phyloP scores from a whole-genome alignment of 176 grass and related monocot genomes.

The Aechmea fasciata region DNA sequence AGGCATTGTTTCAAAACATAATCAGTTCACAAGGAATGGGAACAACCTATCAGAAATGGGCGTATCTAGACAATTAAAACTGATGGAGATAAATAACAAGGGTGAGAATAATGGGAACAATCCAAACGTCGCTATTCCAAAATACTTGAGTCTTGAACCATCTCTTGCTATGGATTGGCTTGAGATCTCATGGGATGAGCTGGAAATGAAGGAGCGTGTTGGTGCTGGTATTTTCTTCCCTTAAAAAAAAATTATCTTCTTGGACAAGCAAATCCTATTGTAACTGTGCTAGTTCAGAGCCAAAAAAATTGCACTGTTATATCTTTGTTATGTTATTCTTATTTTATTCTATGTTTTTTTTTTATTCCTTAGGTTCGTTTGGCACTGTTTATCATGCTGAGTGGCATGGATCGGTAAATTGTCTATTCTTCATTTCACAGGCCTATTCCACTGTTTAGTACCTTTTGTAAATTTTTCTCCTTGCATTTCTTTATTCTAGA shows the following conservation, averaged over 20 bases:
- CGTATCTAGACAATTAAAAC: conserved; percentile 2
- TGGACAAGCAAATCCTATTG: too few species aligned
- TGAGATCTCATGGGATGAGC: conserved; percentile 93
- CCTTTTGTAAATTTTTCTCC: background rate
- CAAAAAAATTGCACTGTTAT: background rate
- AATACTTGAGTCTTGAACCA: conserved; percentile 41
- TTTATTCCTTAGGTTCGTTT: conserved; percentile 55
- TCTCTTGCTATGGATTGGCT: conserved; percentile 67
- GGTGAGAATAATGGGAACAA: background rate
- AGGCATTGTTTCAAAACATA: background rate
- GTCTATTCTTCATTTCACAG: background rate
- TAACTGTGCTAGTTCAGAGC: too few species aligned
- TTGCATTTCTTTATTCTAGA: too few species aligned
- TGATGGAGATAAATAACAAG: background rate
- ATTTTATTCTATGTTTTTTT: background rate
- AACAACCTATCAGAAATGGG: conserved; percentile 8
- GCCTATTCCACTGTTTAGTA: background rate
- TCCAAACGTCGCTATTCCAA: conserved; percentile 1
- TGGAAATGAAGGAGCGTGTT: conserved; percentile 80
- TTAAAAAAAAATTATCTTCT: background rate
- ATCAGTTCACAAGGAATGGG: conserved; percentile 5
- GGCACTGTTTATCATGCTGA: conserved; percentile 84
- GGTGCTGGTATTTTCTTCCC: conserved; percentile 63
- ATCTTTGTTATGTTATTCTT: background rate
- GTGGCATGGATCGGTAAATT: conserved; percentile 89